Evolutionary conservation across 2,329 filamentous ascomycete species (phyloP).

Genomic region (Gnomoniopsis smithogilvyi): DNA sequence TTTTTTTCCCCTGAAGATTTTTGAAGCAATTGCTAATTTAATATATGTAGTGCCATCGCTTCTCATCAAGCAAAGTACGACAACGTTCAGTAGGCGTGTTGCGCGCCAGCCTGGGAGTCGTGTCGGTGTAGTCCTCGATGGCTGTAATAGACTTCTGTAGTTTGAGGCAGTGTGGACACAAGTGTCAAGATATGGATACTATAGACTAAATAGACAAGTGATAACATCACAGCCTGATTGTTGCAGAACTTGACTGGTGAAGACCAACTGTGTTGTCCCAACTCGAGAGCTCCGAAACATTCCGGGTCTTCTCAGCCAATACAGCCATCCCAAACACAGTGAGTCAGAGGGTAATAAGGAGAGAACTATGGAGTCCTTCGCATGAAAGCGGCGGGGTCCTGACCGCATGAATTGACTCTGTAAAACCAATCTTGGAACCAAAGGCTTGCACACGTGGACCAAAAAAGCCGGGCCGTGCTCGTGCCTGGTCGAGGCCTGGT

Average conservation of each 20-base stretch:
- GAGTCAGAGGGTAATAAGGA: not conserved
- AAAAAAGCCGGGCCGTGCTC: not conserved
- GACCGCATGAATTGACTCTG: not conserved
- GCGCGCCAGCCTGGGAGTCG: not conserved
- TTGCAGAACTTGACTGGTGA: not conserved
- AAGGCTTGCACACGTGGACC: not conserved
- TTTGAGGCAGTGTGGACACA: not conserved
- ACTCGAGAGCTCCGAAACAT: not conserved
- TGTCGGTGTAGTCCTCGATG: not conserved
- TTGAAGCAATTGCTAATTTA: slow-evolving; percentile 18
- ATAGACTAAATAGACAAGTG: not conserved
- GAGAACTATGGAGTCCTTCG: not conserved
- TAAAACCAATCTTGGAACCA: not conserved
- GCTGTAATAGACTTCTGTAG: not conserved
- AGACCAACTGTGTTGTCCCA: not conserved
- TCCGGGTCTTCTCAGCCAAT: not conserved
- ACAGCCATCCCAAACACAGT: not conserved
- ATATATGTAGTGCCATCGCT: slow-evolving; percentile 62
- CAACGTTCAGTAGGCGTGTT: slow-evolving; percentile 30
- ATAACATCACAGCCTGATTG: not conserved
- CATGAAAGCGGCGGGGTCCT: not conserved
- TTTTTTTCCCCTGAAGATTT: not conserved
- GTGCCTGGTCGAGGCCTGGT: not conserved
- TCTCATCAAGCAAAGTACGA: slow-evolving; percentile 75
- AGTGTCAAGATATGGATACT: not conserved